Evolutionary conservation across 2,329 filamentous ascomycete genomes (phyloP).

Genomic region (Cladophialophora exuberans): DNA sequence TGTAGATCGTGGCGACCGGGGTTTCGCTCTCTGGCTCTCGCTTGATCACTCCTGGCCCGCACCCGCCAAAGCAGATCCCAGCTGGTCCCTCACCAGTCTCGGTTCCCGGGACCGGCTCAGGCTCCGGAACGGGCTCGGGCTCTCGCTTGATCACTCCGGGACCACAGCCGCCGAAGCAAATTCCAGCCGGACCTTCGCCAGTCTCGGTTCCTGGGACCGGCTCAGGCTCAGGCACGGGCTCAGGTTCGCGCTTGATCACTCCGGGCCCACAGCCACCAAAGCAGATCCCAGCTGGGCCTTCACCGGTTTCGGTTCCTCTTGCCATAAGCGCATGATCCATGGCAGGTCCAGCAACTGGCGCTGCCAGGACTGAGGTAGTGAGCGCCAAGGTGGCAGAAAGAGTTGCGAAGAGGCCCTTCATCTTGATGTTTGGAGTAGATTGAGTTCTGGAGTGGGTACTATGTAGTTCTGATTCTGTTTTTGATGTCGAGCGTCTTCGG

Average conservation of each 20-base stretch:
- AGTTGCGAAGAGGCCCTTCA: background rate
- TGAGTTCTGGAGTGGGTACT: background rate
- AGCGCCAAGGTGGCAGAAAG: background rate
- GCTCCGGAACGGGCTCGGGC: constrained; percentile 2
- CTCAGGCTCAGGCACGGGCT: constrained; percentile 1
- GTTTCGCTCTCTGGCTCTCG: background rate
- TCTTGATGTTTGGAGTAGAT: background rate
- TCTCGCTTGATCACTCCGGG: constrained; percentile 2
- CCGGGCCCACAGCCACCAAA: background rate
- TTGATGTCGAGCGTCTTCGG: background rate
- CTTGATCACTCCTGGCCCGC: constrained; percentile 1
- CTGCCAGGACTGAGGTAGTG: background rate
- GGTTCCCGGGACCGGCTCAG: background rate
- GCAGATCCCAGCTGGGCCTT: constrained; percentile 1
- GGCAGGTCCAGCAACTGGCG: background rate
- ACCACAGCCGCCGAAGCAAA: background rate
- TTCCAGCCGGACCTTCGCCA: background rate
- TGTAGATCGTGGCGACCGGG: constrained; percentile 1
- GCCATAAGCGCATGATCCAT: background rate
- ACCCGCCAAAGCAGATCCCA: constrained; percentile 3
- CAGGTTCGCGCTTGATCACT: constrained; percentile 3
- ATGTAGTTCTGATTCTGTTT: background rate
- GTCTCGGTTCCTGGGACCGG: background rate
- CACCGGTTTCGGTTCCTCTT: background rate
- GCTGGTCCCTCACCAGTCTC: background rate